Conservation (phyloP, 495 filamentous ascomycete genomes). For the Penicillium coprophilum region DNA sequence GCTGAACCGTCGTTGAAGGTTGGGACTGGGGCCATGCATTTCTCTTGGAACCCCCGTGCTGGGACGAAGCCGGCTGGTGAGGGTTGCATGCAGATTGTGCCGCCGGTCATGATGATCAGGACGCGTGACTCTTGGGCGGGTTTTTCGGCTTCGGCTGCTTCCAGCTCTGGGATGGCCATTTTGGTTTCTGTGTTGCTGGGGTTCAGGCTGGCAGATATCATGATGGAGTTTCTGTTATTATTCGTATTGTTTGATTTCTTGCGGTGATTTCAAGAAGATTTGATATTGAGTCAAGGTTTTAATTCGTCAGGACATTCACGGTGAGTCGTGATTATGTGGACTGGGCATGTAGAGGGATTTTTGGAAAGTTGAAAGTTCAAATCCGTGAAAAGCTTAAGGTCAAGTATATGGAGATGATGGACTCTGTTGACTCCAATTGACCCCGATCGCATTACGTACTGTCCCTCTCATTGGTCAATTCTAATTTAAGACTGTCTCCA, state of each 20-base stretch:
- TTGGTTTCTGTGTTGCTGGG: conserved; percentile 5
- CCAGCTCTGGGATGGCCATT: conserved; percentile 36
- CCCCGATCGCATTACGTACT: conserved; percentile 31
- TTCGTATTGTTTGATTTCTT: neutral
- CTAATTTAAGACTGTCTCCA: conserved; percentile 18
- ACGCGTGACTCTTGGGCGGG: conserved; percentile 68
- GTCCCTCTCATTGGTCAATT: conserved; percentile 20
- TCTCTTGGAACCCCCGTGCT: conserved; percentile 77
- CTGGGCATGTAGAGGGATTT: no score
- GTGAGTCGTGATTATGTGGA: conserved; percentile 5
- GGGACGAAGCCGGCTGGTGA: conserved; percentile 66
- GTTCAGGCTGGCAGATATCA: conserved; percentile 5
- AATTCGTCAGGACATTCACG: conserved; percentile 1
- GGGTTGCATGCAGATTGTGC: conserved; percentile 92
- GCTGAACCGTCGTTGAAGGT: conserved; percentile 85
- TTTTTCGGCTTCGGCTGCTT: conserved; percentile 25
- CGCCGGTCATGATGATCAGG: conserved; percentile 89
- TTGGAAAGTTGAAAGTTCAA: no score
- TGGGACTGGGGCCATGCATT: conserved; percentile 77
- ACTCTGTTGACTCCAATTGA: conserved; percentile 27
- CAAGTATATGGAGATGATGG: conserved; percentile 20
- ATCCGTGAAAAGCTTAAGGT: neutral
- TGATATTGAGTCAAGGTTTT: conserved; percentile 1
- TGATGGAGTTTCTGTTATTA: neutral
- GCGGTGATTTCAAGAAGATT: neutral